These are phyloP conservation scores for Tolypocladium tropicale DNA, from an alignment of 2,329 filamentous ascomycete genomes.

Conservation along the genomic window DNA sequence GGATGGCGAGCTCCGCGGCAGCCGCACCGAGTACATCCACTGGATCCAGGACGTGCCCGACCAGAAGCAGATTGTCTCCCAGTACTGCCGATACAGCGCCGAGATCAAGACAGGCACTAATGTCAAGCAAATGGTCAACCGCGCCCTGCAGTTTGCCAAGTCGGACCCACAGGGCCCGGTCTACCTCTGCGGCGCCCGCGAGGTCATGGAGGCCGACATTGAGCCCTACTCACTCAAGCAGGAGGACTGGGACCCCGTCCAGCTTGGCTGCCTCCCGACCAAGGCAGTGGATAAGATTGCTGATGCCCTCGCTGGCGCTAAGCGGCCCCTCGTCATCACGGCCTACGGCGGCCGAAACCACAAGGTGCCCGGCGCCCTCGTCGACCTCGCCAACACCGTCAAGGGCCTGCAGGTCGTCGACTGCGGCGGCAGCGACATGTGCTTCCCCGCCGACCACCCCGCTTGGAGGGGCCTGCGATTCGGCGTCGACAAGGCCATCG, in stretches of 20 bases:
- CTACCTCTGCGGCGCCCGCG: conserved; percentile 67
- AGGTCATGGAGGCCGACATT: conserved; percentile 81
- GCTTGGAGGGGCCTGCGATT: conserved; percentile 62
- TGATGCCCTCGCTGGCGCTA: conserved; percentile 50
- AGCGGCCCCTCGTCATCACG: conserved; percentile 58
- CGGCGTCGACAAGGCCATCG: conserved; percentile 63
- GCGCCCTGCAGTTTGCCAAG: conserved; percentile 71
- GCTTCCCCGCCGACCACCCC: conserved; percentile 62
- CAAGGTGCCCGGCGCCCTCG: conserved; percentile 47
- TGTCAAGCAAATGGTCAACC: conserved; percentile 81
- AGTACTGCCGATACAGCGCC: conserved; percentile 76
- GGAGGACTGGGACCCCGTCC: conserved; percentile 59
- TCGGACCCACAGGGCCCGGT: conserved; percentile 71
- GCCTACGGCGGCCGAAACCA: conserved; percentile 66
- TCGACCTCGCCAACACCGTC: conserved; percentile 56
- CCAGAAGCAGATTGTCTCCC: conserved; percentile 67
- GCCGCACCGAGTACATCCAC: conserved; percentile 75
- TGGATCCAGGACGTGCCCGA: conserved; percentile 81
- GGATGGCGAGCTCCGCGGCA: conserved; percentile 67
- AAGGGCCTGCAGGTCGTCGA: conserved; percentile 64
- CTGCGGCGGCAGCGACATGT: conserved; percentile 71
- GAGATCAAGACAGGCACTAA: conserved; percentile 81
- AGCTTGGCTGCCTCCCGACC: conserved; percentile 48
- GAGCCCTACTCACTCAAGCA: conserved; percentile 60
- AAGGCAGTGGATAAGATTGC: conserved; percentile 49